A percentile compares a stretch with the other conserved stretches of the same genome.
These are phyloP conservation scores for Nicotiana paniculata DNA, from an alignment of 257 asterid genomes.

Conservation along the genomic window DNA sequence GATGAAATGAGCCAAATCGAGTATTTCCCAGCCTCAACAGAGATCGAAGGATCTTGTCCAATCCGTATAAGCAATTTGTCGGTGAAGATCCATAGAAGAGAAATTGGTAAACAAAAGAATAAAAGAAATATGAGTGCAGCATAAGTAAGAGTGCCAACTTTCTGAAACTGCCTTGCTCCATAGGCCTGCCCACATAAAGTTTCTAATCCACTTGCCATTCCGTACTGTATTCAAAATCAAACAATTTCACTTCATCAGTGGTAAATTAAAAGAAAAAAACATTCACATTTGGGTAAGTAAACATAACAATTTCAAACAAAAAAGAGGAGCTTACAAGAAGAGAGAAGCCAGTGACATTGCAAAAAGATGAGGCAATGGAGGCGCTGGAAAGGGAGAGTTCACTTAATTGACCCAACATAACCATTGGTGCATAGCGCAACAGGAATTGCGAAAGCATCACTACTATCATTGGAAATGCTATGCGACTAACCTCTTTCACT, in stretches of 20 bases:
- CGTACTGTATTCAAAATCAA: constrained; percentile 36
- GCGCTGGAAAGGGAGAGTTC: constrained; percentile 48
- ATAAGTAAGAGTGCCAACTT: constrained; percentile 43
- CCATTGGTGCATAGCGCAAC: constrained; percentile 32
- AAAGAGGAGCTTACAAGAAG: constrained; percentile 20
- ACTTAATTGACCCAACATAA: constrained; percentile 50
- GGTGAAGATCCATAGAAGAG: constrained; percentile 49
- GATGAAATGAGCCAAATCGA: constrained; percentile 62
- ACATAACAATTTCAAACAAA: neutral
- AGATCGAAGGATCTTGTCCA: constrained; percentile 67
- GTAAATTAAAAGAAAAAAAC: no score
- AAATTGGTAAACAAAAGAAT: constrained; percentile 50
- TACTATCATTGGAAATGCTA: constrained; percentile 44
- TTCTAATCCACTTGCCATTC: constrained; percentile 82
- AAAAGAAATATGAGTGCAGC: constrained; percentile 52
- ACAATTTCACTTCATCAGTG: neutral
- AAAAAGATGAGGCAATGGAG: constrained; percentile 37
- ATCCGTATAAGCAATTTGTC: constrained; percentile 41
- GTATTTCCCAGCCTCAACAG: constrained; percentile 61
- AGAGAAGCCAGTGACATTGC: constrained; percentile 44
- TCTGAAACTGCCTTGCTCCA: constrained; percentile 63
- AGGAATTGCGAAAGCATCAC: constrained; percentile 33
- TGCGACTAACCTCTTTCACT: constrained; percentile 18
- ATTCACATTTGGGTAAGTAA: no score
- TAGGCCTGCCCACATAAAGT: constrained; percentile 89